A percentile compares a stretch with the other conserved stretches of the same genome.
These are phyloP conservation scores for Lasiodiplodia gonubiensis DNA, from an alignment of 2,329 filamentous ascomycete species.

Conservation along the genomic window DNA sequence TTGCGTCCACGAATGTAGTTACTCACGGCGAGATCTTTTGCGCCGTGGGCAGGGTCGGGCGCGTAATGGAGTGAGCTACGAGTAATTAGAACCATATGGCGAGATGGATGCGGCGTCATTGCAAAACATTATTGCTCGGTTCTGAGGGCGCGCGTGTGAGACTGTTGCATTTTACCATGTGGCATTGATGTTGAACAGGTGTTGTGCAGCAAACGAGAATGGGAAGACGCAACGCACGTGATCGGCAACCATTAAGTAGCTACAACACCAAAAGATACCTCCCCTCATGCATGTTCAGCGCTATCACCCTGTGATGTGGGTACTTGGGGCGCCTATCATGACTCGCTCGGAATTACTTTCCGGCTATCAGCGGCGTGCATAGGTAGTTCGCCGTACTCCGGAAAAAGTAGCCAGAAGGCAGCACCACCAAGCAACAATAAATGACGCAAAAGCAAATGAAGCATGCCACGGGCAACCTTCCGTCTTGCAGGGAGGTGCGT, in stretches of 20 bases:
- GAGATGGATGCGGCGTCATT: too few species aligned
- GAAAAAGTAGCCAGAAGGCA: neutral
- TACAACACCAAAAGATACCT: conserved; percentile 7
- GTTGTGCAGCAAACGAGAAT: conserved; percentile 14
- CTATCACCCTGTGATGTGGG: neutral
- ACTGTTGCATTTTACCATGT: too few species aligned
- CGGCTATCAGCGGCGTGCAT: conserved; percentile 8
- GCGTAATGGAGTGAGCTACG: too few species aligned
- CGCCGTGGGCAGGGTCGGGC: too few species aligned
- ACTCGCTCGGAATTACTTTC: conserved; percentile 8
- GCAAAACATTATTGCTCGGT: too few species aligned
- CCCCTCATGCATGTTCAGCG: neutral
- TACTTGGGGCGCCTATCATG: neutral
- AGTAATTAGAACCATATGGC: too few species aligned
- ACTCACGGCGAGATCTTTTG: too few species aligned
- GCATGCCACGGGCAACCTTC: conserved; percentile 1
- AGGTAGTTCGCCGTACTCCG: neutral
- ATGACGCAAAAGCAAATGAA: neutral
- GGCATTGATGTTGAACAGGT: conserved; percentile 28
- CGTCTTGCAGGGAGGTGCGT: neutral
- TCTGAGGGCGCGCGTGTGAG: too few species aligned
- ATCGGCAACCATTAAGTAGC: neutral
- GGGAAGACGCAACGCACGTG: neutral
- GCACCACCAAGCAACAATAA: neutral
- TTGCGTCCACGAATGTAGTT: too few species aligned